These are phyloP conservation scores for Rhodotorula glutinis DNA, from an alignment of 1,284 basidiomycete species.

Conservation along the genomic window DNA sequence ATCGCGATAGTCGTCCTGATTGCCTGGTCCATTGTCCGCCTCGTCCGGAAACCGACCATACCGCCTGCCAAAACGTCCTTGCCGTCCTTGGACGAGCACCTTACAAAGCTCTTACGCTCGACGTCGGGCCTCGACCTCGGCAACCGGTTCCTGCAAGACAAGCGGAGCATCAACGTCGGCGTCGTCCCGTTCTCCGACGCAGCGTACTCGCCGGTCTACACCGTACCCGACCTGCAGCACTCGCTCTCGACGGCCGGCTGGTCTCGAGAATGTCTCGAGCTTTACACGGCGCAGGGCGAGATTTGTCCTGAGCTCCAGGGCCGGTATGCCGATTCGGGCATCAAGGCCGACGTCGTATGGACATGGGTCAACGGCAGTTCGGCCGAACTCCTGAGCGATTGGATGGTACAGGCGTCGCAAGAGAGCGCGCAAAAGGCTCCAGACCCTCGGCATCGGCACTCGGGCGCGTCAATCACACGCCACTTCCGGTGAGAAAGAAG, in stretches of 20 bases:
- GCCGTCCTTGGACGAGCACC: background rate
- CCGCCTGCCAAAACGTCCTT: background rate
- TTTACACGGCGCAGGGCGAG: conserved; percentile 7
- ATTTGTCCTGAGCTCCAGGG: conserved; percentile 4
- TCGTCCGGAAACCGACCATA: background rate
- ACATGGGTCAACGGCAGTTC: conserved; percentile 30
- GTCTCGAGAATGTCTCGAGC: conserved; percentile 15
- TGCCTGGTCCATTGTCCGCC: background rate
- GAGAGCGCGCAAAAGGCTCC: background rate
- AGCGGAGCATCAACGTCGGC: conserved; percentile 4
- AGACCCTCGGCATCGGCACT: background rate
- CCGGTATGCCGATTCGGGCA: background rate
- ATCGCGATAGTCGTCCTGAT: background rate
- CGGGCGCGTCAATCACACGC: background rate
- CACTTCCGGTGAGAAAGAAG: conserved; percentile 28
- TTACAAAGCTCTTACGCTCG: background rate
- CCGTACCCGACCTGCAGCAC: background rate
- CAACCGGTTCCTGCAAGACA: conserved; percentile 4
- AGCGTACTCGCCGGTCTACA: conserved; percentile 8
- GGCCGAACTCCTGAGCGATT: conserved; percentile 15
- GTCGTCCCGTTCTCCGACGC: conserved; percentile 16
- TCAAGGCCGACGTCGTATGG: conserved; percentile 18
- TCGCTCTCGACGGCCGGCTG: conserved; percentile 10
- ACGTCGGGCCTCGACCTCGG: background rate
- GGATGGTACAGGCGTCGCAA: conserved; percentile 9